Evolutionary conservation across 257 asterid genomes (phyloP), one percentile per base, ranked within the genome.

Genomic region (Mitragyna speciosa): DNA sequence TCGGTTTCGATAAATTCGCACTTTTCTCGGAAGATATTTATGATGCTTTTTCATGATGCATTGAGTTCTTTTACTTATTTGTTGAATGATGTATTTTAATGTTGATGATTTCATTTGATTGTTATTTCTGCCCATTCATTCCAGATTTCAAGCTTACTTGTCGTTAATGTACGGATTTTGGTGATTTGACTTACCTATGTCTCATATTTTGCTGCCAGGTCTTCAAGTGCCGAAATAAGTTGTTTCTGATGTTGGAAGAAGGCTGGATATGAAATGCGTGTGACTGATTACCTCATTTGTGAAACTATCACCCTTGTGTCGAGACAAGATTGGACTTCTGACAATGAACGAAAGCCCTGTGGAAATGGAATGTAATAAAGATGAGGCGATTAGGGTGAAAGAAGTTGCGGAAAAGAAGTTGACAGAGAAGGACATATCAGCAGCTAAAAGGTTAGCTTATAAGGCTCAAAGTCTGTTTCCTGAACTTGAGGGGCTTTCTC

Each of bases 321-420:
- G 9, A 52, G 2, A 20, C 59, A 24, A 39, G 78, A 75, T 41
- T 24, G 58, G 31, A 58, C 56, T 2, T n/a, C 33, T 41, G 54
- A 58, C 24, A 33, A n/a, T 73, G 68, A 79, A 79, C 24, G 19
- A 51, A 69, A 19, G 36, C 45, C 73, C 15, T 49, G 14, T 31
- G n/a, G 79, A 48, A 75, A 92, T 93, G 97, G 96, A 90, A 31
- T 85, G 91, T 79, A 89, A 90, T 48, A 90, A 84, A 81, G 96
- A 87, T 26, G 94, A 87, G 56, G 98, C 93, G 72, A 45, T 83
- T 64, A 82, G 81, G 86, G 91, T 94, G 9, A 92, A 87, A 84
- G 83, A 19, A 78, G 78, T 89, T 51, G 93, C 97, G 0, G 97
- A 92, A 87, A 75, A 67, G 77, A 87, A 77, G 87, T 82, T 93